A percentile compares a stretch with the other conserved stretches of the same genome.
Conservation (phyloP, 768 basidiomycete species). For the Rhodocollybia butyracea region DNA sequence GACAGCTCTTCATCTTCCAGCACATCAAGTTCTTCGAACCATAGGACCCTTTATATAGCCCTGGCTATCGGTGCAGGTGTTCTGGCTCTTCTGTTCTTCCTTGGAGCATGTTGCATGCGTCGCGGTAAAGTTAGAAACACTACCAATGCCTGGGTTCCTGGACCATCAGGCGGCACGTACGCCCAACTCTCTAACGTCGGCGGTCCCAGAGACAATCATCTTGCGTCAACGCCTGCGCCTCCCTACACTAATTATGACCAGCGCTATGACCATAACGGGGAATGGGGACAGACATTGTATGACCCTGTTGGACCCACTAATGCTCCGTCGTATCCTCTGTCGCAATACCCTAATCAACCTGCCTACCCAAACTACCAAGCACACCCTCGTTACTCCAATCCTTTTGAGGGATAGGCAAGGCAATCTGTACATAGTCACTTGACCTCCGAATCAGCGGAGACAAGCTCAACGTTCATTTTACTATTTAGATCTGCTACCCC, state of each 20-base stretch:
- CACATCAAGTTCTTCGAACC: neutral
- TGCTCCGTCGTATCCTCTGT: neutral
- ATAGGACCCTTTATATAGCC: neutral
- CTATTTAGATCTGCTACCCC: neutral
- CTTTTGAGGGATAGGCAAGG: slow-evolving; percentile 1
- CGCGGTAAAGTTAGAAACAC: neutral
- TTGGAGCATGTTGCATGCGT: slow-evolving; percentile 2
- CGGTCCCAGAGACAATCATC: slow-evolving; percentile 1
- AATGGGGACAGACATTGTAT: slow-evolving; percentile 6
- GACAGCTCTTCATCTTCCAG: neutral
- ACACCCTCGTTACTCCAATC: neutral
- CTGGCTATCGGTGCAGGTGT: slow-evolving; percentile 6
- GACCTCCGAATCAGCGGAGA: neutral
- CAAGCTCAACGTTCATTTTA: neutral
- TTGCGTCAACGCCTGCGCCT: neutral
- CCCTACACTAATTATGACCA: slow-evolving; percentile 6
- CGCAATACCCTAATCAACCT: neutral
- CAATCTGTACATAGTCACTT: neutral
- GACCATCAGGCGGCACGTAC: slow-evolving; percentile 3
- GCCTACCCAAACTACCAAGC: slow-evolving; percentile 1
- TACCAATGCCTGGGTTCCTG: neutral
- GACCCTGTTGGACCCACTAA: neutral
- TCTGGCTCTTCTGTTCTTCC: neutral
- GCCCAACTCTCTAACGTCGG: neutral
- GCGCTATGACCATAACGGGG: slow-evolving; percentile 7